Evolutionary conservation across 306 rosid genomes (phyloP).

Genomic region (Sicyos baderoa): DNA sequence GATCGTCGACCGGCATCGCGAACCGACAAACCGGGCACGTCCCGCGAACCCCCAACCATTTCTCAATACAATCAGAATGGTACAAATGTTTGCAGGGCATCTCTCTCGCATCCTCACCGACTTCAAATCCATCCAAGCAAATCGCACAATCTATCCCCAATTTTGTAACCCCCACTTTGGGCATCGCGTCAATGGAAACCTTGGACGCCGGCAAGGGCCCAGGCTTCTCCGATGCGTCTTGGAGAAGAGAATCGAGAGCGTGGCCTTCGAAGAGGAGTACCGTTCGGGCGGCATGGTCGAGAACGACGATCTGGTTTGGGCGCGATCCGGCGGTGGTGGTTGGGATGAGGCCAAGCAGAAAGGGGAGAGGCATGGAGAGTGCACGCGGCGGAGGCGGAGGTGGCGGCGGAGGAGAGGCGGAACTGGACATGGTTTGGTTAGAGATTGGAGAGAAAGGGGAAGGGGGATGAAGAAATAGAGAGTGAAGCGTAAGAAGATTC

Average conservation of each 20-base stretch:
- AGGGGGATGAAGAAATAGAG: neutral
- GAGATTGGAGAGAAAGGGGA: neutral
- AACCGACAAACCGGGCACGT: constrained; percentile 38
- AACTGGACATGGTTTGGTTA: neutral
- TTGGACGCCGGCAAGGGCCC: constrained; percentile 25
- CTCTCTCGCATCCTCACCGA: constrained; percentile 26
- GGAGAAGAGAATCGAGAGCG: constrained; percentile 22
- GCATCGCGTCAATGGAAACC: constrained; percentile 27
- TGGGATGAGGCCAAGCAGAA: neutral
- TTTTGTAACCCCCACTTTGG: constrained; percentile 19
- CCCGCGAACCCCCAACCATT: constrained; percentile 25
- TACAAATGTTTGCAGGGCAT: constrained; percentile 35
- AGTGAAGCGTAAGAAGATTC: neutral
- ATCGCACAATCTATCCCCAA: constrained; percentile 29
- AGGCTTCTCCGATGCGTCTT: constrained; percentile 11
- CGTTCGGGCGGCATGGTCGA: constrained; percentile 17
- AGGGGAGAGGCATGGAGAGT: constrained; percentile 6
- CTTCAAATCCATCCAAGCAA: constrained; percentile 25
- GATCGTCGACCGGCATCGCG: constrained; percentile 24
- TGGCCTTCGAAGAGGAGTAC: constrained; percentile 22
- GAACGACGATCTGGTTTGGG: constrained; percentile 16
- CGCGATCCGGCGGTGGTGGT: constrained; percentile 8
- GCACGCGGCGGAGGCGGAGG: neutral
- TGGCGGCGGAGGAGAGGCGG: neutral
- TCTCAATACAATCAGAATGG: constrained; percentile 27